A percentile compares a stretch with the other conserved stretches of the same genome.
These are phyloP conservation scores for Craterostigma plantagineum DNA, from an alignment of 257 asterid species.

Conservation along the genomic window DNA sequence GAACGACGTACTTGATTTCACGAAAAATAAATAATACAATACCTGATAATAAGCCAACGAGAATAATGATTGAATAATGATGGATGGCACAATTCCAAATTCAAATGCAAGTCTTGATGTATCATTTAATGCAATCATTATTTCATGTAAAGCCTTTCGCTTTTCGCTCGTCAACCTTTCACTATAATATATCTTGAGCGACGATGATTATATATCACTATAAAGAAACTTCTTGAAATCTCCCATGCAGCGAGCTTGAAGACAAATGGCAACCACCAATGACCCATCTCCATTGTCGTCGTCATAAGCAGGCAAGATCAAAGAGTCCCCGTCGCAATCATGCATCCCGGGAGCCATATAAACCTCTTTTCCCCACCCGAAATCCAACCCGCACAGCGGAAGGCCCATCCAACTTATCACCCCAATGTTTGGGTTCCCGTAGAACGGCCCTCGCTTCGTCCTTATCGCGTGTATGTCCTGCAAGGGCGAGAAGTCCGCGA, in stretches of 20 bases:
- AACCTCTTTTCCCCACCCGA: slow-evolving; percentile 49
- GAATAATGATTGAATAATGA: too few relatives aligned
- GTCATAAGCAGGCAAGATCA: slow-evolving; percentile 21
- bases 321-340: slow-evolving; percentile 30
- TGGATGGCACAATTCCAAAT: too few relatives aligned
- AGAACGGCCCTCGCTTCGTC: slow-evolving; percentile 14
- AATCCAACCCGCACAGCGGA: slow-evolving; percentile 26
- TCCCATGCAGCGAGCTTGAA: slow-evolving; percentile 23
- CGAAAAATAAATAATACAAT: too few relatives aligned
- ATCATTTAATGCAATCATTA: too few relatives aligned
- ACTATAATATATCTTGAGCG: neutral
- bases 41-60: too few relatives aligned
- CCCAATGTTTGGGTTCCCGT: slow-evolving; percentile 36
- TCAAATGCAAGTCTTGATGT: too few relatives aligned
- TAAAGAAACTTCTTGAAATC: slow-evolving; percentile 36
- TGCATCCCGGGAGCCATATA: slow-evolving; percentile 35
- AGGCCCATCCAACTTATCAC: slow-evolving; percentile 33
- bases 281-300: slow-evolving; percentile 22
- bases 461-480: slow-evolving; percentile 23
- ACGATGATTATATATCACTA: slow-evolving; percentile 16
- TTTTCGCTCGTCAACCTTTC: too few relatives aligned
- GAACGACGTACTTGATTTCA: too few relatives aligned
- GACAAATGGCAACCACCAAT: slow-evolving; percentile 23
- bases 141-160: too few relatives aligned
- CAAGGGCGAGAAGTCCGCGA: slow-evolving; percentile 17